phyloP scores from a whole-genome alignment of 306 rosid genomes.

The Vigna mungo region DNA sequence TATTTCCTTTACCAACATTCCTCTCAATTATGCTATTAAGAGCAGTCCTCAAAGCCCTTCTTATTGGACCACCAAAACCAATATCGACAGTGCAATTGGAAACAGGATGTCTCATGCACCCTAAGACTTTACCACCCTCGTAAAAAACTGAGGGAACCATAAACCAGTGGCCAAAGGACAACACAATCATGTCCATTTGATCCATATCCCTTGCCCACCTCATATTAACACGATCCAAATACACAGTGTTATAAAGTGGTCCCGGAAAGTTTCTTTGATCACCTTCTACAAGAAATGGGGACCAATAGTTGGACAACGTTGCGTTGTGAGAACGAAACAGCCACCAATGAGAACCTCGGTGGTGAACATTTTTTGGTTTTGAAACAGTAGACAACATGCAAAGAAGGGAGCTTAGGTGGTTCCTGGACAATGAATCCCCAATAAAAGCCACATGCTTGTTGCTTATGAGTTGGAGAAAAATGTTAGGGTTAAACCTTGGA shows the following conservation, averaged over 20 bases:
- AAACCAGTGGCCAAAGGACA: slow-evolving; percentile 82
- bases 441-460: too few relatives aligned
- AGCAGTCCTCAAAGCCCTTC: slow-evolving; percentile 33
- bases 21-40: slow-evolving; percentile 37
- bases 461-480: too few relatives aligned
- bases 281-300: too few relatives aligned
- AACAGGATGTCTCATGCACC: slow-evolving; percentile 64
- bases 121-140: slow-evolving; percentile 58
- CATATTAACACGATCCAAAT: slow-evolving; percentile 61
- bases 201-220: slow-evolving; percentile 68
- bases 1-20: background rate
- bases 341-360: too few relatives aligned
- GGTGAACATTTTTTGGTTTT: too few relatives aligned
- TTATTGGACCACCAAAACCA: slow-evolving; percentile 65
- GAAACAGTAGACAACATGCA: too few relatives aligned
- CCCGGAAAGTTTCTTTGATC: slow-evolving; percentile 52
- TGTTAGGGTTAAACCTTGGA: slow-evolving; percentile 73
- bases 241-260: slow-evolving; percentile 56
- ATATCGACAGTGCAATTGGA: slow-evolving; percentile 56
- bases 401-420: too few relatives aligned
- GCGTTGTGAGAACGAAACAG: too few relatives aligned
- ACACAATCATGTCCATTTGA: slow-evolving; percentile 54
- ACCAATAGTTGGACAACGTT: too few relatives aligned
- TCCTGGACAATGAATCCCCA: too few relatives aligned
- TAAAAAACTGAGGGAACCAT: slow-evolving; percentile 68